Evolutionary conservation across 2,329 filamentous ascomycete species (phyloP), one percentile per base, ranked within the genome.

Genomic region (Aspergillus chevalieri): DNA sequence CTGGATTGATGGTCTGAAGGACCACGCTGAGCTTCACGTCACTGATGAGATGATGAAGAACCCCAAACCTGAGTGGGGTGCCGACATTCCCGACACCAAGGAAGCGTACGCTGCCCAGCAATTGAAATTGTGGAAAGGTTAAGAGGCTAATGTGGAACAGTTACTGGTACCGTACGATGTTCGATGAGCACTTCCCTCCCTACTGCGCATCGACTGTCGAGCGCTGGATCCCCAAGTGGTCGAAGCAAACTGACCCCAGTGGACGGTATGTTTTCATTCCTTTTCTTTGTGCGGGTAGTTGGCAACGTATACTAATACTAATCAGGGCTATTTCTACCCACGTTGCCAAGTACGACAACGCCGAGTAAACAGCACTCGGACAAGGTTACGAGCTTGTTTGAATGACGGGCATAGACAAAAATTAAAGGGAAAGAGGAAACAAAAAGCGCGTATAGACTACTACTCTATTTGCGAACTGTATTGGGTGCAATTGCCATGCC

Each of bases 31-130:
- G 74, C 71, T 84, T 57, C 83, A 93, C 50, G 86, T 98, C 49
- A 95, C 88, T 15, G 92, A 98, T 66, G 92, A 97, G 78, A 91
- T 94, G 84, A 89, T 97, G 87, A 90, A 91, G 80, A 92, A 94
- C 82, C 92, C 93, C 56, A 96, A 95, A 80, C 82, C 89, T 10
- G 89, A 96, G 72, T 98, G 94, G 94, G 92, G 90, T 46, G 74
- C 76, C 63, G 94, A 98, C 66, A 82, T 95, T 55, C 94, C 93
- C 8, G 91, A 96, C 66, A 91, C 86, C 65, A 98, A 98, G 81
- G 93, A 98, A 76, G 93, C 90, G 74, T 91, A 83, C 62, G 83
- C 78, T 49, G 26, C 10, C 9, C 10, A 30, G 26, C 26, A 30
- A 12, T 30, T 30, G 3, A 15, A 14, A 38, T 43, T 5, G 30